Evolutionary conservation across 2,329 filamentous ascomycete species (phyloP), one percentile per base, ranked within the genome.

Genomic region (Cadophora luteo-olivacea): DNA sequence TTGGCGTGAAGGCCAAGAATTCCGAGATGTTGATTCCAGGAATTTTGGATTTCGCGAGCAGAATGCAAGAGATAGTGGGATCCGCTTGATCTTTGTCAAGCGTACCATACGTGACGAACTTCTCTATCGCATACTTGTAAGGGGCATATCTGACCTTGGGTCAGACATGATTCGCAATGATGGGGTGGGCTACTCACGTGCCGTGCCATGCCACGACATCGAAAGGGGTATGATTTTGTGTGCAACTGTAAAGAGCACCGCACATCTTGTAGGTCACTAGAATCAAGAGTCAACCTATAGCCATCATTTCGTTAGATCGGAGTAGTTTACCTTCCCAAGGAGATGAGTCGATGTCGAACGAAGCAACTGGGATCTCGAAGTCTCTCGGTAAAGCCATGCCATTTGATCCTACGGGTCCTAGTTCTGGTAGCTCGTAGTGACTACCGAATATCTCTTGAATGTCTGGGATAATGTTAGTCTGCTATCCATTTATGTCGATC

Each of bases 191-290:
- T 38, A 38, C 36, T 38, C 36, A 38, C 36, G 36, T 38, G 36
- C 36, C 36, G 12, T 93, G 91, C 91, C 91, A 93, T 3, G 88
- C 90, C 1, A 93, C 91, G 0, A 93, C 86, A 74, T 94, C 91
- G 74, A 93, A 94, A 0, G 91, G 91, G 0, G 87, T 89, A 78
- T 93, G 91, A 19, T 83, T 76, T 79, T 93, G 91, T 57, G 78
- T 82, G 24, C 88, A 87, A 58, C 7, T n/a, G 25, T 63, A 63
- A 11, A 67, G 33, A 45, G 45, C 25, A 4, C 65, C 65, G 4
- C 33, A 48, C 12, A 67, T 49, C 48, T 63, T 67, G 25, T 67
- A 67, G 0, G 54, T 38, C 4, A 63, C 81, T 80, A 81, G 90
- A 92, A 64, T 5, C 3, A 22, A 52, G 12, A 16, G n/a, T 24